Conservation (phyloP, 495 filamentous ascomycete species). For the Mytilinidion resinicola region DNA sequence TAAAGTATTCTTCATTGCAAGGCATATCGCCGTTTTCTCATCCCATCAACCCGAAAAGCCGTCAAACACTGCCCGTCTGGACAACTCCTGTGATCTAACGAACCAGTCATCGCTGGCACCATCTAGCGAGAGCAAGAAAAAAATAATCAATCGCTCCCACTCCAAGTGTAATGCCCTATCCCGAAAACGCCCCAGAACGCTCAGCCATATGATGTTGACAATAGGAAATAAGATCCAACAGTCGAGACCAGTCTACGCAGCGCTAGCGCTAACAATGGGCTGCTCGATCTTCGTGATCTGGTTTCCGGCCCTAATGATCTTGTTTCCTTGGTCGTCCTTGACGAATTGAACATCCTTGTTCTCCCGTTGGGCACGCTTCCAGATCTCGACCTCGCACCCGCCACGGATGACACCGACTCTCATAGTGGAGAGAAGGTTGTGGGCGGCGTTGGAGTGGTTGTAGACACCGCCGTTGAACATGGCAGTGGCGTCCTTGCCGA, state of each 20-base stretch:
- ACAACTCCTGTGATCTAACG: no score
- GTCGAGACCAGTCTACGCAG: slow-evolving; percentile 46
- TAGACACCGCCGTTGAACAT: slow-evolving; percentile 99
- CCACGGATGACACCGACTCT: slow-evolving; percentile 93
- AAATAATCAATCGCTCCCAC: not conserved
- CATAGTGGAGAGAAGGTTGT: slow-evolving; percentile 96
- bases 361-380: slow-evolving; percentile 91
- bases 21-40: no score
- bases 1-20: no score
- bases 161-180: not conserved
- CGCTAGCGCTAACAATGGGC: slow-evolving; percentile 65
- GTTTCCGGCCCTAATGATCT: slow-evolving; percentile 81
- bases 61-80: no score
- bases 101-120: no score
- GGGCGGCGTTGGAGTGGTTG: slow-evolving; percentile 94
- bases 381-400: slow-evolving; percentile 97
- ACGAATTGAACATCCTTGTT: slow-evolving; percentile 76
- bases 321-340: slow-evolving; percentile 73
- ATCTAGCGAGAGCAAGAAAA: not conserved
- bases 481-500: slow-evolving; percentile 96
- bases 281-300: slow-evolving; percentile 81
- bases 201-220: slow-evolving; percentile 14
- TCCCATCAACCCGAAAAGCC: no score
- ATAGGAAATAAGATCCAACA: not conserved
- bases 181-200: not conserved